A percentile compares a stretch with the other conserved stretches of the same genome.
These are phyloP conservation scores for Candida sp. DNA, from an alignment of 1,139 yeast species.

Conservation along the genomic window DNA sequence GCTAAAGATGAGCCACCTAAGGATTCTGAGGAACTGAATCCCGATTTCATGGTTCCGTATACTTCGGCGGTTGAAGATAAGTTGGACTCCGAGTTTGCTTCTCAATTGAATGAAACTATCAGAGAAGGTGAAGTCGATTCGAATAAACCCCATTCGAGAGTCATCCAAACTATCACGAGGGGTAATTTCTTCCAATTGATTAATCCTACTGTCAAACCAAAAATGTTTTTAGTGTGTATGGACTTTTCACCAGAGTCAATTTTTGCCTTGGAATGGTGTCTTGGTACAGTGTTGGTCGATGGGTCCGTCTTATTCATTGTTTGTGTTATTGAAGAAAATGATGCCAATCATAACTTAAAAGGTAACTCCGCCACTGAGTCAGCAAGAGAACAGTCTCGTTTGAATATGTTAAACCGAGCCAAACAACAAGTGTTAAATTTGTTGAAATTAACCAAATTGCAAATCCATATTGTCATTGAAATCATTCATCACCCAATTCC, in stretches of 20 bases:
- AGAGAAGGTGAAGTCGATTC: slow-evolving; percentile 61
- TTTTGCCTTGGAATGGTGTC: slow-evolving; percentile 86
- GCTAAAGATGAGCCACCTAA: slow-evolving; percentile 5
- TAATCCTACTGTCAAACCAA: slow-evolving; percentile 51
- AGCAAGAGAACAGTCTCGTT: slow-evolving; percentile 47
- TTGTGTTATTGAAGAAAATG: slow-evolving; percentile 73
- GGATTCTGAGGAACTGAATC: slow-evolving; percentile 11
- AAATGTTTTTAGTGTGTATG: slow-evolving; percentile 72
- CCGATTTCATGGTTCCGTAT: slow-evolving; percentile 55
- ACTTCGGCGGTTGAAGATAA: slow-evolving; percentile 72
- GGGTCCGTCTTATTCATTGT: slow-evolving; percentile 81
- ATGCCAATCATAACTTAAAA: slow-evolving; percentile 41
- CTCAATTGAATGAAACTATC: slow-evolving; percentile 54
- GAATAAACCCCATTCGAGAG: slow-evolving; percentile 51
- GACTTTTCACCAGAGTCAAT: slow-evolving; percentile 84
- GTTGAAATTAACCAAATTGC: slow-evolving; percentile 67
- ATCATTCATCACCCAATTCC: slow-evolving; percentile 86
- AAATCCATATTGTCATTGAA: slow-evolving; percentile 73
- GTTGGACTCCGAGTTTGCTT: slow-evolving; percentile 63
- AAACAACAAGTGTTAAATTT: slow-evolving; percentile 58
- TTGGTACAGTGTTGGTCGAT: slow-evolving; percentile 83
- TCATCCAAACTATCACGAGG: slow-evolving; percentile 66
- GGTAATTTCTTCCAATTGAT: slow-evolving; percentile 62
- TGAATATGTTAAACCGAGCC: slow-evolving; percentile 58
- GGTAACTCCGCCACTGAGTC: slow-evolving; percentile 39